Evolutionary conservation across 129 eudicot species (phyloP).

Genomic region (Mikania micrantha): DNA sequence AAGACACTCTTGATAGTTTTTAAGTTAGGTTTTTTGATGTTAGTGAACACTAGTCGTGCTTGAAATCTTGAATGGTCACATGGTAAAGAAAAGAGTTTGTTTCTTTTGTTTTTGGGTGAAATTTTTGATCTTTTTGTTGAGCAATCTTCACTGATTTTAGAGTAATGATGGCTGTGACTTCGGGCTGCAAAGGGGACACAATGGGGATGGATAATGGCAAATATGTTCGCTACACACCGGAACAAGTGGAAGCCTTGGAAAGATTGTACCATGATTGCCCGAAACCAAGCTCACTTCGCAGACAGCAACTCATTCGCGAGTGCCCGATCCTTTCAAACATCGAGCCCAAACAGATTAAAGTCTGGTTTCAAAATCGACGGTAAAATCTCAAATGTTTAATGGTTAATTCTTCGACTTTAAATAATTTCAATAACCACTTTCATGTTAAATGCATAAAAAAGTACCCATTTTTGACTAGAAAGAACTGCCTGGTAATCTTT

Average conservation of each 20-base stretch:
- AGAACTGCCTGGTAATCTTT: slow-evolving; percentile 6
- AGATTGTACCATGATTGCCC: too few species aligned
- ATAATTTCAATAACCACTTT: not conserved
- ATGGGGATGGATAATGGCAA: slow-evolving; percentile 22
- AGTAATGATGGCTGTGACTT: slow-evolving; percentile 88
- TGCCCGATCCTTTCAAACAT: too few species aligned
- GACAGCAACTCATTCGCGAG: too few species aligned
- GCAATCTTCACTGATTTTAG: slow-evolving; percentile 14
- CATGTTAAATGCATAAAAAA: slow-evolving; percentile 3
- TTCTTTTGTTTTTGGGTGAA: not conserved
- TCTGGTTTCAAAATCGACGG: too few species aligned
- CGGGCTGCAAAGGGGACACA: slow-evolving; percentile 62
- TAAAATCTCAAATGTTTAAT: not conserved
- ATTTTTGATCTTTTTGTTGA: slow-evolving; percentile 6
- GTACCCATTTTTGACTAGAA: not conserved
- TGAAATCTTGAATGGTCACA: not conserved
- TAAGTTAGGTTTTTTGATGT: too few species aligned
- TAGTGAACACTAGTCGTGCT: not conserved
- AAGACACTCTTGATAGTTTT: not conserved
- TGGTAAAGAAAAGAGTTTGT: not conserved
- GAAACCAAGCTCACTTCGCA: too few species aligned
- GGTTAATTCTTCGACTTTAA: not conserved
- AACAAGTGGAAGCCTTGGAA: too few species aligned
- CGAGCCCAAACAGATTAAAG: too few species aligned
- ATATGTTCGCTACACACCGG: too few species aligned